Conservation (phyloP, 495 filamentous ascomycete species). For the Viridothelium virens region DNA sequence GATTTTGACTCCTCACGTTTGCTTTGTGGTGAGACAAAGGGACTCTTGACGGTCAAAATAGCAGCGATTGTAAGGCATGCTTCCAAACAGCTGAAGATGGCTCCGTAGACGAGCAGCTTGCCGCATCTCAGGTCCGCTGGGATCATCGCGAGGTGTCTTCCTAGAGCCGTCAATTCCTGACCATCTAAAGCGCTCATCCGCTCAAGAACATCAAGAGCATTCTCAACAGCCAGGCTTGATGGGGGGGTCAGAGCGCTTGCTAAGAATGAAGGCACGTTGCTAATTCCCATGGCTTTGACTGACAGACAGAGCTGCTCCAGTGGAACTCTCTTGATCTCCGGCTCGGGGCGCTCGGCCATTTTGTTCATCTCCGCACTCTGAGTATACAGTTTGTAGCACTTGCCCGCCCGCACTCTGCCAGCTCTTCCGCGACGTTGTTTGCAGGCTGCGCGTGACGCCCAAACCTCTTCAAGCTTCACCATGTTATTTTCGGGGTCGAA, state of each 20-base stretch:
- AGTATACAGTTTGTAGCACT: constrained; percentile 94
- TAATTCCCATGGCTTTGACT: constrained; percentile 87
- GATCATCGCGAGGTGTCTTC: constrained; percentile 85
- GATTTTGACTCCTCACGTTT: constrained; percentile 75
- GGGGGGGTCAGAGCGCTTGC: constrained; percentile 83
- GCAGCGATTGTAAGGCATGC: constrained; percentile 82
- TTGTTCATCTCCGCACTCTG: constrained; percentile 63
- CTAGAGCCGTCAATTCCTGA: constrained; percentile 78
- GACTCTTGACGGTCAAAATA: constrained; percentile 74
- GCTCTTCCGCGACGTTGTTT: constrained; percentile 95
- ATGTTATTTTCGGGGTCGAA: constrained; percentile 91
- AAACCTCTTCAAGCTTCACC: constrained; percentile 87
- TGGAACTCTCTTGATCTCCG: constrained; percentile 86
- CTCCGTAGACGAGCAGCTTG: constrained; percentile 92
- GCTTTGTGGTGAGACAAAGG: constrained; percentile 73
- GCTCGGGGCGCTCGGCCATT: constrained; percentile 86
- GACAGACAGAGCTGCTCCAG: constrained; percentile 91
- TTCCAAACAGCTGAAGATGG: constrained; percentile 85
- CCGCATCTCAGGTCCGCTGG: constrained; percentile 87
- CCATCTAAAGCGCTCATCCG: constrained; percentile 84
- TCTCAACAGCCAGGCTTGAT: constrained; percentile 72
- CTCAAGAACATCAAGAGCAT: constrained; percentile 66
- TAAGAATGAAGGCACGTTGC: constrained; percentile 71
- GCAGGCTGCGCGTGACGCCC: constrained; percentile 89
- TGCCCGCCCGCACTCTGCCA: constrained; percentile 80